Base-by-base conservation (phyloP, 2,329 filamentous ascomycete genomes). In the Diplodia corticola region DNA sequence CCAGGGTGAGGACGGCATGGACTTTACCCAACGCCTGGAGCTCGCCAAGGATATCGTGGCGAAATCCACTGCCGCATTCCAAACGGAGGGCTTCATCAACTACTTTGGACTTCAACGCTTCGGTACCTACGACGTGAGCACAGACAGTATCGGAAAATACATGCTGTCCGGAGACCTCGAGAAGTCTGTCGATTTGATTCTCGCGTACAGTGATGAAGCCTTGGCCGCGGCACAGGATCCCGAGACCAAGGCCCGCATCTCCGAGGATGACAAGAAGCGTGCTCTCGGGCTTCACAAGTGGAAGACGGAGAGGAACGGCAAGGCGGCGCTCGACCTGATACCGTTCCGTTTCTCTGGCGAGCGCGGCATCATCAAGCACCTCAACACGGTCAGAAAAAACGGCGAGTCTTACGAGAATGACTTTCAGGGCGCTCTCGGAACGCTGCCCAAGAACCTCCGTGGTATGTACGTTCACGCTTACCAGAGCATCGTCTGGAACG, bases 71-170 rank as follows among this genome's bases (percentile, higher is more conserved):
- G 81, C 85, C 49, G 86, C 89, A 69, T 86, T 98, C 70, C 82
- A 85, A 64, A 80, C 87, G 50, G 85, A 89, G 51, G 95, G 95
- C 2, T 99, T 96, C 82, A 89, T 99, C 79, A 99, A 99, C 79
- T 99, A 98, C 80, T 99, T 93, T 74, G 95, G 95, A 9, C 87
- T 98, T n/a, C 95, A 99, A 79, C 89, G 95, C 26, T 99, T 99
- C 73, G 95, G 95, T 30, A 94, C 93, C 0, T 94, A 95, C 77
- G 82, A 88, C 30, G 90, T 91, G 13, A 91, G 93, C 37, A 99
- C 95, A 0, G 92, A 98, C 73, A 85, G 89, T 48, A 83, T 97
- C 59, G 95, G 95, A 57, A 87, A 90, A 74, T 89, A 91, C 76
- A 93, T 99, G 74, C 84, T 99, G 0, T 86, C 91, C 70, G 89